A percentile compares a stretch with the other conserved stretches of the same genome.
Evolutionary conservation across 2,329 filamentous ascomycete genomes (phyloP).

Genomic region (Colletotrichum chrysophilum): DNA sequence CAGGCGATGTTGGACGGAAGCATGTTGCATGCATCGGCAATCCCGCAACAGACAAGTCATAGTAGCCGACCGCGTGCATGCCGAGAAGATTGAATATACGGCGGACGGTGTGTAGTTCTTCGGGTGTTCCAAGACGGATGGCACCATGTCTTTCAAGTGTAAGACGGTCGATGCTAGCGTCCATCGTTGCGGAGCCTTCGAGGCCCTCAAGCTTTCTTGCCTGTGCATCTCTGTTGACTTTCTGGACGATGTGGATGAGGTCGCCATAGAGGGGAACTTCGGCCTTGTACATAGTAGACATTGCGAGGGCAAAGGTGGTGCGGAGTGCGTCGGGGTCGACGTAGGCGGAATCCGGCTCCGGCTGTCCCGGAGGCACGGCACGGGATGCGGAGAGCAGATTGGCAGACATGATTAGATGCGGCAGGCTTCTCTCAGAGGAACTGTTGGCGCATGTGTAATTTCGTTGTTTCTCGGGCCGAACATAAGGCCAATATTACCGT

Average conservation of each 20-base stretch:
- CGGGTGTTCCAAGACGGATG: conserved; percentile 50
- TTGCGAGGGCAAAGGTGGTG: conserved; percentile 31
- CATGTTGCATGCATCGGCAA: conserved; percentile 58
- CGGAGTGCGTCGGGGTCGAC: conserved; percentile 27
- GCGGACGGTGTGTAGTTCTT: conserved; percentile 46
- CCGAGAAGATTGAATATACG: conserved; percentile 52
- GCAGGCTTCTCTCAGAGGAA: not conserved
- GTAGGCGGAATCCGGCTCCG: not conserved
- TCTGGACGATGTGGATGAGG: conserved; percentile 33
- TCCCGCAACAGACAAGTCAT: conserved; percentile 50
- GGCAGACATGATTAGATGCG: not conserved
- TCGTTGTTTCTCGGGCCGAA: not conserved
- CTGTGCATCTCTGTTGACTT: conserved; percentile 25
- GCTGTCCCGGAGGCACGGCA: not conserved
- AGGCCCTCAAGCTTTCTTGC: not conserved
- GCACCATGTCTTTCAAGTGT: conserved; percentile 47
- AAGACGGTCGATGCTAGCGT: not conserved
- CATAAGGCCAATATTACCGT: accelerated
- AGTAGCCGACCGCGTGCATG: conserved; percentile 56
- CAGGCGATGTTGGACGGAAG: conserved; percentile 45
- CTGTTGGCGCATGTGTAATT: not conserved
- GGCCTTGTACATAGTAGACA: conserved; percentile 39
- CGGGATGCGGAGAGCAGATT: not conserved
- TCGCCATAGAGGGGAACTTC: conserved; percentile 40
- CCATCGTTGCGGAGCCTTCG: not conserved